A percentile compares a stretch with the other conserved stretches of the same genome.
phyloP scores from a whole-genome alignment of 768 basidiomycete species.

The Calocera cornea region DNA sequence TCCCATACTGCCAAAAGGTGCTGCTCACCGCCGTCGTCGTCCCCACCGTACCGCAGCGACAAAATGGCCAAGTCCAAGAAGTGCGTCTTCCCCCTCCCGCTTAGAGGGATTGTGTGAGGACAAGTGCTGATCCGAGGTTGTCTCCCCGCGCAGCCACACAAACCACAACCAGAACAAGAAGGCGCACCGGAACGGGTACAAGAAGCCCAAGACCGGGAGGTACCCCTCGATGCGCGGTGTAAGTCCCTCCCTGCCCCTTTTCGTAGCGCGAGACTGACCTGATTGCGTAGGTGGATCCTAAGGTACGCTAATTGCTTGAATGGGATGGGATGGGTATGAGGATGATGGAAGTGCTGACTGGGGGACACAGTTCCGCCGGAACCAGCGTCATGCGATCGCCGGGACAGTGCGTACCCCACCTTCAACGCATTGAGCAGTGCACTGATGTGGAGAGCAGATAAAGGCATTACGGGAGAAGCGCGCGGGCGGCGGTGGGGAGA shows the following conservation, averaged over 20 bases:
- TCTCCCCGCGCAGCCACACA: slow-evolving; percentile 66
- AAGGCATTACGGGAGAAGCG: slow-evolving; percentile 10
- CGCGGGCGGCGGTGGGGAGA: slow-evolving; percentile 2
- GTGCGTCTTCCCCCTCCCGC: slow-evolving; percentile 32
- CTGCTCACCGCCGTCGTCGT: neutral
- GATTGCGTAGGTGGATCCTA: slow-evolving; percentile 57
- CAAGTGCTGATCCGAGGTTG: slow-evolving; percentile 11
- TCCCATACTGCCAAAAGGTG: neutral
- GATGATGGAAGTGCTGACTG: slow-evolving; percentile 11
- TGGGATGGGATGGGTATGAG: neutral
- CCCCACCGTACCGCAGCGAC: neutral
- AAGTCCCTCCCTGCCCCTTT: slow-evolving; percentile 28
- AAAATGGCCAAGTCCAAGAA: slow-evolving; percentile 97
- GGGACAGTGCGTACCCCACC: slow-evolving; percentile 51
- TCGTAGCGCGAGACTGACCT: neutral
- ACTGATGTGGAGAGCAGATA: slow-evolving; percentile 19
- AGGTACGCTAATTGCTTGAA: slow-evolving; percentile 34
- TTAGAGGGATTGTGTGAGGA: neutral
- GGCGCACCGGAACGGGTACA: slow-evolving; percentile 97
- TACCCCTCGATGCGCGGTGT: slow-evolving; percentile 84
- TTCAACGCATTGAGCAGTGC: slow-evolving; percentile 3
- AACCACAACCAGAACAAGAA: slow-evolving; percentile 95
- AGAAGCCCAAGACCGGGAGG: slow-evolving; percentile 57
- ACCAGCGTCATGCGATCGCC: slow-evolving; percentile 53
- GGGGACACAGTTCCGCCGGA: slow-evolving; percentile 62